Percentiles rank a stretch among this genome's conserved stretches.
Evolutionary conservation across 164 flowering plant species (phyloP).

Genomic region (Warburgia ugandensis): DNA sequence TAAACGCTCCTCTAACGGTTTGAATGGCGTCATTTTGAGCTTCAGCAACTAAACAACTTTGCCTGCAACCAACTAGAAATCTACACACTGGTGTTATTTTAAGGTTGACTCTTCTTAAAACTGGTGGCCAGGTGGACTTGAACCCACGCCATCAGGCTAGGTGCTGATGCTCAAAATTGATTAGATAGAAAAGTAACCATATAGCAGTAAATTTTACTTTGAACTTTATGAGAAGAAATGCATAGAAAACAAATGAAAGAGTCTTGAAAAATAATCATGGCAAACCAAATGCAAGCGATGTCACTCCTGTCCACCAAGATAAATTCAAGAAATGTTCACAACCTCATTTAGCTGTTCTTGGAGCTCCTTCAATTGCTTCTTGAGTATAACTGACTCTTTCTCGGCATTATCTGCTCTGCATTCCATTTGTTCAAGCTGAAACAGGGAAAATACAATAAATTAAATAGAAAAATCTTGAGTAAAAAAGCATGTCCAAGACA

Average conservation of each 20-base stretch:
- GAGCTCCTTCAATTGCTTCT: constrained; percentile 54
- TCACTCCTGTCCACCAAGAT: not conserved
- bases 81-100: no score
- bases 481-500: not conserved
- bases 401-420: constrained; percentile 75
- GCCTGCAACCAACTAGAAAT: no score
- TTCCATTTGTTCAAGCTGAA: constrained; percentile 76
- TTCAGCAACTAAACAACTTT: no score
- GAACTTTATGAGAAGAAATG: no score
- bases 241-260: no score
- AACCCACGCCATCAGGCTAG: no score
- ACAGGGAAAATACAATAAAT: constrained; percentile 1
- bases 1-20: not conserved
- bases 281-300: not conserved
- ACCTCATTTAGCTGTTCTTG: constrained; percentile 60
- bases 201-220: no score
- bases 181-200: no score
- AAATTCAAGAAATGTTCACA: not conserved
- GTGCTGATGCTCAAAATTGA: no score
- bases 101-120: no score
- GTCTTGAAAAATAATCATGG: not conserved
- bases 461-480: not conserved
- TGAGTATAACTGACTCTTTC: constrained; percentile 56
- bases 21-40: not conserved
- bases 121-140: no score